A percentile compares a stretch with the other conserved stretches of the same genome.
Conservation (phyloP, 1,139 yeast genomes). For the Kurtzmaniella quercitrusa region DNA sequence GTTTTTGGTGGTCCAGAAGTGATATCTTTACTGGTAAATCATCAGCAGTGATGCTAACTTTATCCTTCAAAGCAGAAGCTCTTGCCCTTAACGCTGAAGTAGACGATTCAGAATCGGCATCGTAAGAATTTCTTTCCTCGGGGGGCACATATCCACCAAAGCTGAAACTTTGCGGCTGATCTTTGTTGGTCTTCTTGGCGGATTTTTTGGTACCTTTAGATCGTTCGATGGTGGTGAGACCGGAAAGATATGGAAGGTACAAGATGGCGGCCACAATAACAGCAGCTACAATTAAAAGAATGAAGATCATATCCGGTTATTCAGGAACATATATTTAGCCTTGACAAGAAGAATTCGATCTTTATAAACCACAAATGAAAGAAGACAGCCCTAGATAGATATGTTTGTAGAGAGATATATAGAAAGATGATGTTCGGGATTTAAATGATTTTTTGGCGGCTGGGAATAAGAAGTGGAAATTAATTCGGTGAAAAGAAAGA, state of each 20-base stretch:
- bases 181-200: conserved; percentile 7
- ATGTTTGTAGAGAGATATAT: too few relatives aligned
- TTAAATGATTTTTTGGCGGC: too few relatives aligned
- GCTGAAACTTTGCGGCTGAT: conserved; percentile 2
- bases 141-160: conserved; percentile 37
- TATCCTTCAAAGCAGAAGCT: conserved; percentile 28
- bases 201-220: conserved; percentile 13
- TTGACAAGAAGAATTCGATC: too few relatives aligned
- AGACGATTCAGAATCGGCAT: conserved; percentile 10
- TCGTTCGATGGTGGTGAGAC: conserved; percentile 29
- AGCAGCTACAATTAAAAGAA: conserved; percentile 16
- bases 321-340: too few relatives aligned
- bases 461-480: too few relatives aligned
- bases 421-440: too few relatives aligned
- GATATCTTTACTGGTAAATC: conserved; percentile 37
- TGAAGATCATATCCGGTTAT: conserved; percentile 2
- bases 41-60: conserved; percentile 30
- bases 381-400: too few relatives aligned
- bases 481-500: too few relatives aligned
- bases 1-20: conserved; percentile 17
- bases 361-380: too few relatives aligned
- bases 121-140: conserved; percentile 23
- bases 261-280: conserved; percentile 28
- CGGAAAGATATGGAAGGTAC: conserved; percentile 35
- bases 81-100: conserved; percentile 14